Conservation (phyloP, 2,329 filamentous ascomycete genomes). For the Trichoderma gracile region DNA sequence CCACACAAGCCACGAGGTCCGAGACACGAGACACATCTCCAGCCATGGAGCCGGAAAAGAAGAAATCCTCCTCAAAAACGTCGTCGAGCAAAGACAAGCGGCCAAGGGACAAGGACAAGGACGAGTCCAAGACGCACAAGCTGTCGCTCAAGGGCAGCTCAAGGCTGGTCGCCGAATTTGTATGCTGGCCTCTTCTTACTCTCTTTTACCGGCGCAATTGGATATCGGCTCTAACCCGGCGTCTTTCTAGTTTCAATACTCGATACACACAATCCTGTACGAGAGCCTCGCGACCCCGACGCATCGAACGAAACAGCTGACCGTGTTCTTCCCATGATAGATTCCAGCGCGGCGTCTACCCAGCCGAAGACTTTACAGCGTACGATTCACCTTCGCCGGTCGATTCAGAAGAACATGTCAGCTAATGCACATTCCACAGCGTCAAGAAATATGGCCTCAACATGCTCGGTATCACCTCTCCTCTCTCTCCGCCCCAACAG, state of each 20-base stretch:
- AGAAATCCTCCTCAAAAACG: constrained; percentile 1
- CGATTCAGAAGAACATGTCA: not conserved
- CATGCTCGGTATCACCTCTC: constrained; percentile 69
- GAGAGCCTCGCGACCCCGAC: constrained; percentile 34
- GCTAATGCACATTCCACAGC: constrained; percentile 29
- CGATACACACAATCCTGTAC: constrained; percentile 93
- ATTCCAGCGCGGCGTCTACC: constrained; percentile 84
- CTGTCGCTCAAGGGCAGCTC: constrained; percentile 81
- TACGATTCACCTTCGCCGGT: constrained; percentile 55
- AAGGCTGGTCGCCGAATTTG: constrained; percentile 93
- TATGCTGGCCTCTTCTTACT: constrained; percentile 55
- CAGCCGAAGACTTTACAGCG: constrained; percentile 95
- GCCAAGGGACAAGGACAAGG: constrained; percentile 41
- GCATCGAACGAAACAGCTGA: not conserved
- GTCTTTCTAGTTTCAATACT: constrained; percentile 79
- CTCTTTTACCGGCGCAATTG: not conserved
- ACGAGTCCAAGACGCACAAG: constrained; percentile 91
- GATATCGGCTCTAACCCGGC: constrained; percentile 27
- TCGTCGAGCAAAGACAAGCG: constrained; percentile 15
- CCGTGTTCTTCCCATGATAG: constrained; percentile 45
- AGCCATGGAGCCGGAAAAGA: constrained; percentile 14
- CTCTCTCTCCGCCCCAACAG: not conserved
- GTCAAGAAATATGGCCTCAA: constrained; percentile 99
- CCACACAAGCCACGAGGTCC: too few species aligned
- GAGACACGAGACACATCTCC: not conserved